These are phyloP conservation scores for Phaeophleospora eucalypticola DNA, from an alignment of 2,329 filamentous ascomycete genomes.

Conservation along the genomic window DNA sequence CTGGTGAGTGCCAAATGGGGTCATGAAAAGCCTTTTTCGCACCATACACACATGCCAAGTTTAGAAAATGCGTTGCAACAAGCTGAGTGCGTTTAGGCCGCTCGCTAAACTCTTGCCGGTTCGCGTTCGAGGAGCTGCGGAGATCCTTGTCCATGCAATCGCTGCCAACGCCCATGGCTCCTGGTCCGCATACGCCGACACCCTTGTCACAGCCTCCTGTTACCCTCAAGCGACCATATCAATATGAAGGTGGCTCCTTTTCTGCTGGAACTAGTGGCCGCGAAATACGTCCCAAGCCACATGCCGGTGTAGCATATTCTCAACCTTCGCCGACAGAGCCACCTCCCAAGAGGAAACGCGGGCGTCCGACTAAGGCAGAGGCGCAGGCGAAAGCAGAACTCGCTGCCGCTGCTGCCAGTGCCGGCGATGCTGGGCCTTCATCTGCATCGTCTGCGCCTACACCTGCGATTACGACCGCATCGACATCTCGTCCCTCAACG, in stretches of 20 bases:
- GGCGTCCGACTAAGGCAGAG: conserved; percentile 47
- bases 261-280: conserved; percentile 26
- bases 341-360: conserved; percentile 43
- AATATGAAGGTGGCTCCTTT: conserved; percentile 25
- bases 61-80: conserved; percentile 6
- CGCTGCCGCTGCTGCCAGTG: conserved; percentile 23
- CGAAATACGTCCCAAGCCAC: conserved; percentile 44
- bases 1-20: conserved; percentile 39
- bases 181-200: conserved; percentile 27
- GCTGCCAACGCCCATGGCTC: conserved; percentile 17
- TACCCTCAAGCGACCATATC: conserved; percentile 28
- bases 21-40: not conserved
- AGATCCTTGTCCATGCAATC: conserved; percentile 19
- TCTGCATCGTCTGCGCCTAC: conserved; percentile 17
- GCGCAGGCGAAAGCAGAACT: conserved; percentile 42
- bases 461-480: not conserved
- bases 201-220: conserved; percentile 19
- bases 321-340: conserved; percentile 27
- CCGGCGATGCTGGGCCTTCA: conserved; percentile 38
- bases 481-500: conserved; percentile 7
- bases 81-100: conserved; percentile 27
- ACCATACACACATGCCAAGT: not conserved
- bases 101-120: conserved; percentile 31
- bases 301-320: conserved; percentile 8
- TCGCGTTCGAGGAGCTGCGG: conserved; percentile 28